These are phyloP conservation scores for Prunus salicina DNA, from an alignment of 306 rosid genomes.

Conservation along the genomic window DNA sequence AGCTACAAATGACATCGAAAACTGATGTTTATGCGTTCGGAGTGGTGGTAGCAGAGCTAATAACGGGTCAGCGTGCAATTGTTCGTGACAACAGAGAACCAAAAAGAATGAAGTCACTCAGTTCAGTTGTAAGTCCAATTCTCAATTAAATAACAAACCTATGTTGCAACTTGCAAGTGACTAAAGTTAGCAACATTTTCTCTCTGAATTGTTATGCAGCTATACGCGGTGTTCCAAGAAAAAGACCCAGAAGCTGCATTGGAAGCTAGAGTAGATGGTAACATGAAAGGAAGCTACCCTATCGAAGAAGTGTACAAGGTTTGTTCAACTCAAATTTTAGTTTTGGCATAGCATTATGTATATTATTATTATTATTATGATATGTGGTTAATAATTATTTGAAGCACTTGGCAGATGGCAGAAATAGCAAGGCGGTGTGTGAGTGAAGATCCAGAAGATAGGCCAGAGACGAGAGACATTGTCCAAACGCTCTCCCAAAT, in stretches of 20 bases:
- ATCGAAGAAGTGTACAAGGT: constrained; percentile 47
- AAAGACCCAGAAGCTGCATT: constrained; percentile 36
- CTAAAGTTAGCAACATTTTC: not conserved
- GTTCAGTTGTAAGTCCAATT: constrained; percentile 39
- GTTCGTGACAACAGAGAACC: constrained; percentile 39
- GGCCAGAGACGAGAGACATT: constrained; percentile 54
- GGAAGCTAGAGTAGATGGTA: constrained; percentile 41
- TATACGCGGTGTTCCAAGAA: constrained; percentile 30
- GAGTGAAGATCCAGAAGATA: constrained; percentile 43
- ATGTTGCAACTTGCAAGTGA: not conserved
- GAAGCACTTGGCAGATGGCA: constrained; percentile 34
- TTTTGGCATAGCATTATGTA: too few relatives aligned
- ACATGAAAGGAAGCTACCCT: constrained; percentile 47
- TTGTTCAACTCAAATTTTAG: constrained; percentile 1
- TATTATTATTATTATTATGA: too few relatives aligned
- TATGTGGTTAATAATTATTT: too few relatives aligned
- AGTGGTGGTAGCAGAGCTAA: constrained; percentile 54
- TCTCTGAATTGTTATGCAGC: not conserved
- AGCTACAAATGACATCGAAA: constrained; percentile 59
- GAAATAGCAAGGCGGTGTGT: constrained; percentile 42
- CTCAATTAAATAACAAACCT: not conserved
- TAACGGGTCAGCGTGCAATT: constrained; percentile 56
- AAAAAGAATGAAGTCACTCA: constrained; percentile 40
- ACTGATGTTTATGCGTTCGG: constrained; percentile 70
- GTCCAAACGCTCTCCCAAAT: constrained; percentile 40